A percentile compares a stretch with the other conserved stretches of the same genome.
phyloP scores from a whole-genome alignment of 371 early-diverging fungal genomes.

The Umbelopsis sp. region DNA sequence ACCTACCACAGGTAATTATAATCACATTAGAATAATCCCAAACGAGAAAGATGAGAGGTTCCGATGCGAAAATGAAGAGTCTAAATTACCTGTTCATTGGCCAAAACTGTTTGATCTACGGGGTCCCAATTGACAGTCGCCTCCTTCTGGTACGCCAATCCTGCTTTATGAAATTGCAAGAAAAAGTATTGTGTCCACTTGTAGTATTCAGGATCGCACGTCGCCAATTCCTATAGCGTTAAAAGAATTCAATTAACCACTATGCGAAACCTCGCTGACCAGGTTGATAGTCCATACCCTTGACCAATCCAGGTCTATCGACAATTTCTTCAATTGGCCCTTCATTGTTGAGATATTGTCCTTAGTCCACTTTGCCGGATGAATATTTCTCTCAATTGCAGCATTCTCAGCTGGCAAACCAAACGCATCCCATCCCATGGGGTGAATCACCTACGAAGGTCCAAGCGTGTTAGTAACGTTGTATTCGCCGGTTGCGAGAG shows the following conservation, averaged over 20 bases:
- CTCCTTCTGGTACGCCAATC: slow-evolving; percentile 86
- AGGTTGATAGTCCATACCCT: slow-evolving; percentile 44
- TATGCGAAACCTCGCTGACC: too few relatives aligned
- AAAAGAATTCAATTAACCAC: background rate
- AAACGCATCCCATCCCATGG: slow-evolving; percentile 99
- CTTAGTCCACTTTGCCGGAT: slow-evolving; percentile 85
- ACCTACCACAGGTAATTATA: slow-evolving; percentile 52
- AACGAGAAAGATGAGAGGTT: too few relatives aligned
- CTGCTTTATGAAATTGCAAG: slow-evolving; percentile 74
- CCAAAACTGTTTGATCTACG: slow-evolving; percentile 91
- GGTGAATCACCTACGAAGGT: slow-evolving; percentile 70
- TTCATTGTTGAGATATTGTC: slow-evolving; percentile 85
- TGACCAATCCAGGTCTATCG: slow-evolving; percentile 90
- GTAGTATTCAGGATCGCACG: slow-evolving; percentile 88
- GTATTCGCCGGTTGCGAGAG: too few relatives aligned
- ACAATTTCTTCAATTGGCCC: slow-evolving; percentile 73
- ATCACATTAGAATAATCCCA: too few relatives aligned
- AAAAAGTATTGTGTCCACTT: slow-evolving; percentile 93
- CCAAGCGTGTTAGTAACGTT: background rate
- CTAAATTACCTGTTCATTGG: slow-evolving; percentile 85
- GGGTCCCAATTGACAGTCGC: slow-evolving; percentile 97
- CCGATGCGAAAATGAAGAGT: too few relatives aligned
- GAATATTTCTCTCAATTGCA: slow-evolving; percentile 86
- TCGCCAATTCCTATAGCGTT: slow-evolving; percentile 71
- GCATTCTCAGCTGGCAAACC: slow-evolving; percentile 99